A percentile compares a stretch with the other conserved stretches of the same genome.
Evolutionary conservation across 495 filamentous ascomycete species (phyloP).

Genomic region (Xylaria curta): DNA sequence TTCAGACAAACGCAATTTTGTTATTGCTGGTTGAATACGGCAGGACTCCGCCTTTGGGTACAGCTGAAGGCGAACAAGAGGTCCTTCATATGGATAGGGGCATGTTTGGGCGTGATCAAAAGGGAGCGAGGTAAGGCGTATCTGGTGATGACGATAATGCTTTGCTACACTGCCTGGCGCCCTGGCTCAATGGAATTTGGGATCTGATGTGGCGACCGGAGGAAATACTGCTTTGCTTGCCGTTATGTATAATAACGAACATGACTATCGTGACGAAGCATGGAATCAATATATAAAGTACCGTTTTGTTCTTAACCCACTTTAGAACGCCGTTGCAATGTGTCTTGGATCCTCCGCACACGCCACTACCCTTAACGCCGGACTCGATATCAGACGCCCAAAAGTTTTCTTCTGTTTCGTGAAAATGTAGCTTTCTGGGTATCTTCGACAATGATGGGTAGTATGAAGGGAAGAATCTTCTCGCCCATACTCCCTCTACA

Average conservation of each 20-base stretch:
- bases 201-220: slow-evolving; percentile 3
- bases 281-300: slow-evolving; percentile 28
- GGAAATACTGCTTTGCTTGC: slow-evolving; percentile 7
- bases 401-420: not conserved
- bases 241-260: slow-evolving; percentile 28
- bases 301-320: slow-evolving; percentile 20
- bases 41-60: slow-evolving; percentile 18
- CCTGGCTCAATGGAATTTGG: slow-evolving; percentile 20
- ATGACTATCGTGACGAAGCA: slow-evolving; percentile 10
- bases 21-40: slow-evolving; percentile 17
- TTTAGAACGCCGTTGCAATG: slow-evolving; percentile 18
- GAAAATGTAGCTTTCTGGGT: slow-evolving; percentile 21
- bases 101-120: slow-evolving; percentile 1
- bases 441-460: slow-evolving; percentile 18
- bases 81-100: not conserved
- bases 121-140: slow-evolving; percentile 18
- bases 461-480: not conserved
- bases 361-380: slow-evolving; percentile 20
- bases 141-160: slow-evolving; percentile 17
- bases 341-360: slow-evolving; percentile 4
- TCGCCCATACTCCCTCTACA: not conserved
- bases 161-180: slow-evolving; percentile 22
- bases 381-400: slow-evolving; percentile 3
- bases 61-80: not conserved
- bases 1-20: not conserved